Evolutionary conservation across 768 basidiomycete genomes (phyloP), one percentile per base, ranked within the genome.

Genomic region (Panellus pusillus): DNA sequence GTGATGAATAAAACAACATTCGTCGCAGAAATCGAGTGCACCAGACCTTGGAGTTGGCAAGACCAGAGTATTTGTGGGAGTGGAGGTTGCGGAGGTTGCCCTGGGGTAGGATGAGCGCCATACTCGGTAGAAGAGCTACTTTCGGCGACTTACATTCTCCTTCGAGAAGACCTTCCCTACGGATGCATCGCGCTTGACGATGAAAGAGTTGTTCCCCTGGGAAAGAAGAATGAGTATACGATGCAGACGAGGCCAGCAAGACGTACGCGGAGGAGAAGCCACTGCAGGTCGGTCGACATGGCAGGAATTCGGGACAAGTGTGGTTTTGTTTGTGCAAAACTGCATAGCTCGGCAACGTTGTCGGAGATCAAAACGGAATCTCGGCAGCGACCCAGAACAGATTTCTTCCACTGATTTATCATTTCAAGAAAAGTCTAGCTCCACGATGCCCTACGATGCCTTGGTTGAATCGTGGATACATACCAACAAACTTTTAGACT

Each of bases 241-340:
- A 36, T 43, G 29, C 28, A 28, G 27, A 36, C 14, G 37, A 12
- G 7, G 19, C 44, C n/a, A 19, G 4, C 36, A 9, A 47, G 41
- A 83, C 87, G 68, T 67, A 91, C 90, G 68, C 90, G 90, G 70
- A 91, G 74, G 58, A 96, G 87, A 70, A 93, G 86, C 93, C 93
- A 96, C 77, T 94, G 82, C 72, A 96, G 90, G 72, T 95, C 92
- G 78, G 76, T 68, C 66, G 91, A 91, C 91, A 93, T 93, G 69
- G 74, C 75, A 67, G 45, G 47, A 62, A 40, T n/a, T 8, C 6
- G 18, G 15, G 39, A 15, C 8, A n/a, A 9, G n/a, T n/a, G 39
- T 32, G 31, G 6, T 32, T 32, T 6, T 32, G 13, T 32, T 32
- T 32, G 31, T 32, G 31, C 31, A n/a, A n/a, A 32, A 32, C 31